Percentiles rank a stretch among this genome's conserved stretches.
phyloP scores from a whole-genome alignment of 768 basidiomycete genomes.

The Mycena galericulata region DNA sequence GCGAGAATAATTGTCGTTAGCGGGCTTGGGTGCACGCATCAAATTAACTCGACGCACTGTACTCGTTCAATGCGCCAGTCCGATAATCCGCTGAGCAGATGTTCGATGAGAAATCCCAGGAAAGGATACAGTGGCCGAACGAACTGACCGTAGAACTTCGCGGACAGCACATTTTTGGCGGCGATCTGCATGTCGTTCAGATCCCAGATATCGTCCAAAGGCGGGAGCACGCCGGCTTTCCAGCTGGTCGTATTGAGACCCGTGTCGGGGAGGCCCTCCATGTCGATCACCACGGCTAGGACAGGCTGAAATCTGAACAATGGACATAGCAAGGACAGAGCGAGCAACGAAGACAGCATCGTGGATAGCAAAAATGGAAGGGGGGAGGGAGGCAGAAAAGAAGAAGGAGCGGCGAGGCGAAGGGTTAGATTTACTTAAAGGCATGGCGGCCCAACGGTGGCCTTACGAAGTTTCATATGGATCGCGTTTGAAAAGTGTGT shows the following conservation, averaged over 20 bases:
- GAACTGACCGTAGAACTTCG: constrained; percentile 36
- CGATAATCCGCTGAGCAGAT: constrained; percentile 36
- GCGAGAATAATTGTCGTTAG: too few species aligned
- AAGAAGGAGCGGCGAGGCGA: too few species aligned
- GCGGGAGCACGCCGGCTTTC: constrained; percentile 39
- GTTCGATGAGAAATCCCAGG: neutral
- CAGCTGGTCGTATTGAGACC: constrained; percentile 41
- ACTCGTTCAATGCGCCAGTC: constrained; percentile 40
- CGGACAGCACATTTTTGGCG: constrained; percentile 38
- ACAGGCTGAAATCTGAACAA: neutral
- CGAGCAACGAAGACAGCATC: constrained; percentile 15
- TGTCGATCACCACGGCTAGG: constrained; percentile 36
- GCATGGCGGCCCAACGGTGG: too few species aligned
- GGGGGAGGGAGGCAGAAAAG: neutral
- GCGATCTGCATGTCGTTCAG: constrained; percentile 43
- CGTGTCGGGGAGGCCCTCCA: constrained; percentile 45
- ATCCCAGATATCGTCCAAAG: constrained; percentile 38
- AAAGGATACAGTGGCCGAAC: neutral
- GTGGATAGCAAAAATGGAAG: neutral
- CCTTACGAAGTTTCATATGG: neutral
- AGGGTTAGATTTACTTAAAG: too few species aligned
- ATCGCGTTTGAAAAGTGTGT: neutral
- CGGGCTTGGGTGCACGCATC: too few species aligned
- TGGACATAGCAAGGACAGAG: constrained; percentile 19
- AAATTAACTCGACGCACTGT: constrained; percentile 32